These are phyloP conservation scores for Aphanomyces euteiches DNA, from an alignment of 352 stramenopile species.

Conservation along the genomic window DNA sequence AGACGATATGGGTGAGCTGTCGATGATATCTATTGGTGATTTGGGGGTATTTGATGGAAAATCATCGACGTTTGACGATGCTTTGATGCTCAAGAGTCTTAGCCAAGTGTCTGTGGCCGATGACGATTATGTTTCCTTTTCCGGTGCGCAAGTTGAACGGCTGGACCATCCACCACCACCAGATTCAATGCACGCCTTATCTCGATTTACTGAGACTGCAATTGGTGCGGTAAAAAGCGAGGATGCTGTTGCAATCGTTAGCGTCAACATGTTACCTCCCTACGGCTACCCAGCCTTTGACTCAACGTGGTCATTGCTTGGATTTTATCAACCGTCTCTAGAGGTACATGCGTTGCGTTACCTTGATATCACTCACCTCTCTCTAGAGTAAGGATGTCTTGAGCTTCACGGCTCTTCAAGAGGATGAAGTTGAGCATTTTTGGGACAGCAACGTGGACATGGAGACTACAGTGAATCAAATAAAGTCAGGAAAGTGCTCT, in stretches of 20 bases:
- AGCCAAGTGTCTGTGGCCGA: slow-evolving; percentile 10
- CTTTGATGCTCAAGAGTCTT: slow-evolving; percentile 17
- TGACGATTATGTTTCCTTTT: neutral
- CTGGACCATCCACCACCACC: neutral
- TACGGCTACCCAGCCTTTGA: neutral
- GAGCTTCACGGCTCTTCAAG: neutral
- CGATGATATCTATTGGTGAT: slow-evolving; percentile 7
- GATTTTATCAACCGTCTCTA: neutral
- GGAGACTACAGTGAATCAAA: neutral
- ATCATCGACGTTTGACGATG: slow-evolving; percentile 15
- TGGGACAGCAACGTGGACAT: neutral
- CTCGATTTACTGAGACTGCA: slow-evolving; percentile 1
- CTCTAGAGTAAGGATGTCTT: neutral
- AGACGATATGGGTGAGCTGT: neutral
- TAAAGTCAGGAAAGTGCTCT: no score
- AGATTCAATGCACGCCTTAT: slow-evolving; percentile 1
- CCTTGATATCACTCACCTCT: no score
- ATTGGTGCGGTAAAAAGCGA: slow-evolving; percentile 5
- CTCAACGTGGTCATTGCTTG: neutral
- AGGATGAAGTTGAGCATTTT: neutral
- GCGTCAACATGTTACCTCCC: neutral
- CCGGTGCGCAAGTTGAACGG: neutral
- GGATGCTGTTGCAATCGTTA: neutral
- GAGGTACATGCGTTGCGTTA: no score
- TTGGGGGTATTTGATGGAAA: neutral